Evolutionary conservation across 306 rosid species (phyloP), one percentile per base, ranked within the genome.

Genomic region (Sicyos edulis): DNA sequence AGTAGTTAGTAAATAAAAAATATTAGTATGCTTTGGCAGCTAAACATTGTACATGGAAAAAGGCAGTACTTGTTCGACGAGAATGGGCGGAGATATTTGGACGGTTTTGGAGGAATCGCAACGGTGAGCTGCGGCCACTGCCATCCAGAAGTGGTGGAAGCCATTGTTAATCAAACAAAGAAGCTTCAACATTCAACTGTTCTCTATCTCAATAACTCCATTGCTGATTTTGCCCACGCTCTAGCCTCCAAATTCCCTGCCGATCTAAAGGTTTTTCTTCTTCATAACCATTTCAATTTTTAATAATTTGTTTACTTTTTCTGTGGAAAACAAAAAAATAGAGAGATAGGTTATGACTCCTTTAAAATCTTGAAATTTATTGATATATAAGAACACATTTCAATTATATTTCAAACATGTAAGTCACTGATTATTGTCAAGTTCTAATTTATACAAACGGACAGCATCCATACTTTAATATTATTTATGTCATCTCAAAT

Each of bases 41-140:
- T 93, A 83, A 83, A 93, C 80, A 77, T 88, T 64, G 97, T 93
- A 52, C 85, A 85, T 12, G 99, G 97, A 64, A 88, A 54, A 86
- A 80, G 0, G 81, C 99, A 93, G 77, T 93, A 91, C 55, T 80
- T 93, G 83, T 93, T 78, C 77, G 99, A 93, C 52, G 99, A 91
- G n/a, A 84, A 83, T 2, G 99, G 99, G 4, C 80, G 95, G 63
- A 82, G 99, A 64, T 93, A 91, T 55, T 16, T 93, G 47, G 99
- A 93, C 53, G 96, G 81, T 0, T 93, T 91, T 62, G 99, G 96
- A n/a, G 99, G 99, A 44, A 93, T 93, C 64, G 99, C 99, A 17
- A 93, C 99, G 56, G 97, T 93, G 86, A n/a, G 86, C 14, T 93
- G 99, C 80, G 99, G 99, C 4, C 99, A 93, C 85, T 87, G 99